These are phyloP conservation scores for Pneumocystis carinii DNA, from an alignment of 1,139 yeast species.

Conservation along the genomic window DNA sequence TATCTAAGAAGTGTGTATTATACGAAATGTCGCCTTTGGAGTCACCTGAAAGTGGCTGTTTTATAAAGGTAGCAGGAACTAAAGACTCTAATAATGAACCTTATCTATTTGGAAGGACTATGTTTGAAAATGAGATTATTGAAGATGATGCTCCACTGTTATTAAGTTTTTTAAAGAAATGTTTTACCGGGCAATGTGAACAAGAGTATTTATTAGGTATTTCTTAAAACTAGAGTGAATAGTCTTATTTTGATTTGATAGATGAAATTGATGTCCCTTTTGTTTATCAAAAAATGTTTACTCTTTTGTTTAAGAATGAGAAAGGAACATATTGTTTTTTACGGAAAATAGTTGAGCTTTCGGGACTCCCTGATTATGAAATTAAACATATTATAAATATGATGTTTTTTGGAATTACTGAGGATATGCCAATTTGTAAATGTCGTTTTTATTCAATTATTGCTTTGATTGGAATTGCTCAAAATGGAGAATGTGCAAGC, in stretches of 20 bases:
- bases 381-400: neutral
- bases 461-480: slow-evolving; percentile 25
- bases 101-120: neutral
- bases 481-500: slow-evolving; percentile 22
- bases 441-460: slow-evolving; percentile 23
- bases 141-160: neutral
- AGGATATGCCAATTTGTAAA: slow-evolving; percentile 9
- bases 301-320: neutral
- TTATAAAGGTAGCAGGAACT: neutral
- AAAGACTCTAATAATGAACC: neutral
- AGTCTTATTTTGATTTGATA: neutral
- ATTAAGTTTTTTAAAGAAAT: neutral
- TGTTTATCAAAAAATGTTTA: neutral
- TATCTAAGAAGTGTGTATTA: neutral
- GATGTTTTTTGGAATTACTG: neutral
- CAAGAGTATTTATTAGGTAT: neutral
- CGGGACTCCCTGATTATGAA: neutral
- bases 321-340: neutral
- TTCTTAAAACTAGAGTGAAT: neutral
- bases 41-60: neutral
- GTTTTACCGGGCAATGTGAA: neutral
- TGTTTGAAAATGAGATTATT: neutral
- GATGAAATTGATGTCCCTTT: neutral
- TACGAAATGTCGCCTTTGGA: neutral
- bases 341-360: neutral